Evolutionary conservation across 371 early-diverging fungal species (phyloP).

Genomic region (Sporodiniella umbellata): DNA sequence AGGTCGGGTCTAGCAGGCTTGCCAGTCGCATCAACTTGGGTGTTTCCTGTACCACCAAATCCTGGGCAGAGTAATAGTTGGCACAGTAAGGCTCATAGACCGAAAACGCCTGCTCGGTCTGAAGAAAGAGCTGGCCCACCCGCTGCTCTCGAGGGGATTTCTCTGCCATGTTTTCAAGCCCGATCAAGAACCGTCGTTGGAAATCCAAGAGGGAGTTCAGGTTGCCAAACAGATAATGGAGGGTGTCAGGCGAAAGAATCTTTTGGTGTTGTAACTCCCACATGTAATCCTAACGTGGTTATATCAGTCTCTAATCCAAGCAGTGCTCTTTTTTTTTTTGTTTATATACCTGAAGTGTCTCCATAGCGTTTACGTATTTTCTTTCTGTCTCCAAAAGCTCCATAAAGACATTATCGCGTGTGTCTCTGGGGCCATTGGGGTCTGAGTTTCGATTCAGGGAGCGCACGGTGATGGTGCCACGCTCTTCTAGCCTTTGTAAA

Average conservation of each 20-base stretch:
- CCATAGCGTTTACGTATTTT: slow-evolving; percentile 88
- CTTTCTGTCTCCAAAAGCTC: slow-evolving; percentile 95
- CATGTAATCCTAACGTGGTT: slow-evolving; percentile 48
- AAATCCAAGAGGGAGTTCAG: slow-evolving; percentile 91
- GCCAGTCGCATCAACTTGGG: slow-evolving; percentile 55
- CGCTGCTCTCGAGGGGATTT: slow-evolving; percentile 77
- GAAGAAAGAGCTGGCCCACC: slow-evolving; percentile 77
- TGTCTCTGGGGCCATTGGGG: slow-evolving; percentile 68
- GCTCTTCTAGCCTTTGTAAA: slow-evolving; percentile 65
- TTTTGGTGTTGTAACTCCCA: slow-evolving; percentile 55
- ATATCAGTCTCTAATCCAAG: background rate
- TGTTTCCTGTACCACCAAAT: slow-evolving; percentile 49
- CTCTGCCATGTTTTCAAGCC: slow-evolving; percentile 82
- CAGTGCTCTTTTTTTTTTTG: background rate
- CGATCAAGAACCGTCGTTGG: slow-evolving; percentile 91
- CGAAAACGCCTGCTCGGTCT: slow-evolving; percentile 83
- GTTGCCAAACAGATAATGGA: slow-evolving; percentile 88
- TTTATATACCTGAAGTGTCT: slow-evolving; percentile 73
- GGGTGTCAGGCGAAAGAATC: slow-evolving; percentile 70
- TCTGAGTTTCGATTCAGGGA: slow-evolving; percentile 54
- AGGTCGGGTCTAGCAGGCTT: slow-evolving; percentile 78
- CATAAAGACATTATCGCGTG: slow-evolving; percentile 81
- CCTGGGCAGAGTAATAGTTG: slow-evolving; percentile 82
- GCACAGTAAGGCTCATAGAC: slow-evolving; percentile 95
- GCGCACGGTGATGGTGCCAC: slow-evolving; percentile 59